Percentiles rank a stretch among this genome's conserved stretches.
These are phyloP conservation scores for Phytophthora podocarpi DNA, from an alignment of 352 stramenopile species.

Conservation along the genomic window DNA sequence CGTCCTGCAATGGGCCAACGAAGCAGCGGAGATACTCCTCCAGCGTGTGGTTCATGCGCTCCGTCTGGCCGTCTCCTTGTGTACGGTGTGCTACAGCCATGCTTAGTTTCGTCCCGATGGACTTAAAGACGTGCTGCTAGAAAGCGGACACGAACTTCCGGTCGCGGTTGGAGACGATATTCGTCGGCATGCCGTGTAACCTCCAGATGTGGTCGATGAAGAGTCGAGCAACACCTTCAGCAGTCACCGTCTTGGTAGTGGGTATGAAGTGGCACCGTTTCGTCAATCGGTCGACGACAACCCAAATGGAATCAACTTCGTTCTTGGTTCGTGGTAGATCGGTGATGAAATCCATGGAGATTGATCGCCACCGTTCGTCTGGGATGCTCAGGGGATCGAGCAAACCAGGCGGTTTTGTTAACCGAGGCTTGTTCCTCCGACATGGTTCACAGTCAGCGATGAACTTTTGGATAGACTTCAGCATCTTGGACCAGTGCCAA, in stretches of 20 bases:
- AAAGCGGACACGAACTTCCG: constrained; percentile 16
- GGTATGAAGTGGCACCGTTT: constrained; percentile 1
- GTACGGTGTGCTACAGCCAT: constrained; percentile 12
- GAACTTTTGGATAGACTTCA: constrained; percentile 7
- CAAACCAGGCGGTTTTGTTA: no score
- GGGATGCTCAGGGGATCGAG: constrained; percentile 9
- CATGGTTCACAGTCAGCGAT: no score
- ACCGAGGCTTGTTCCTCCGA: constrained; percentile 8
- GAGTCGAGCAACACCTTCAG: background rate
- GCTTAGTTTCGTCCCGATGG: no score
- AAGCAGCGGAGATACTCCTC: constrained; percentile 10
- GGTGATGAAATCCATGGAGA: constrained; percentile 19
- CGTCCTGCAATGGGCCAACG: constrained; percentile 5
- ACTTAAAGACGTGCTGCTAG: background rate
- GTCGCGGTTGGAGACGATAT: constrained; percentile 20
- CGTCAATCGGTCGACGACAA: constrained; percentile 11
- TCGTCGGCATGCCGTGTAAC: no score
- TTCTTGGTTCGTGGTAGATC: constrained; percentile 1
- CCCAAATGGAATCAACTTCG: background rate
- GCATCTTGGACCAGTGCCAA: constrained; percentile 16
- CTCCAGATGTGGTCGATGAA: constrained; percentile 22
- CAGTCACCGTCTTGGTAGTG: background rate
- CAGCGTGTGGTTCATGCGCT: constrained; percentile 7
- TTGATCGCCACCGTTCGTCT: constrained; percentile 3
- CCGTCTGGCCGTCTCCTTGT: constrained; percentile 8